These are phyloP conservation scores for Neonectria hederae DNA, from an alignment of 2,329 filamentous ascomycete genomes.

Conservation along the genomic window DNA sequence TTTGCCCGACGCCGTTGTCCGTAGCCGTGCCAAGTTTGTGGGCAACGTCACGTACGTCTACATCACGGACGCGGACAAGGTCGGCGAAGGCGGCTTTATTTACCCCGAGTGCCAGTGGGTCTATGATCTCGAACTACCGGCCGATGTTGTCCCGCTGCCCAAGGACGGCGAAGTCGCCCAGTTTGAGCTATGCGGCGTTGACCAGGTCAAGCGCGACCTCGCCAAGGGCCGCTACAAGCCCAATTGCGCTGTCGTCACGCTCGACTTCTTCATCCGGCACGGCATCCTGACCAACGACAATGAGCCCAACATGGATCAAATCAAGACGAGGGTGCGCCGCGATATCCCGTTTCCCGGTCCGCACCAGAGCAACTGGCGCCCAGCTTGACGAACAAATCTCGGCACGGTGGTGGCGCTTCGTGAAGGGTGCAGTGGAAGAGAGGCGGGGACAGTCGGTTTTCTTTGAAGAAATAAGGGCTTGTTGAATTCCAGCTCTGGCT, in stretches of 20 bases:
- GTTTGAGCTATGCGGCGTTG: constrained; percentile 80
- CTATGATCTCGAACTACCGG: constrained; percentile 84
- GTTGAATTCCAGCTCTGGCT: constrained; percentile 22
- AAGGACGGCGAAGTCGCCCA: constrained; percentile 90
- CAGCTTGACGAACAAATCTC: constrained; percentile 14
- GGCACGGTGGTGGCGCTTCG: not conserved
- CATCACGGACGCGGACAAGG: constrained; percentile 77
- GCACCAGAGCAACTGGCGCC: constrained; percentile 54
- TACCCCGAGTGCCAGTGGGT: constrained; percentile 94
- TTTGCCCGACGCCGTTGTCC: constrained; percentile 75
- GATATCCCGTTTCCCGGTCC: constrained; percentile 81
- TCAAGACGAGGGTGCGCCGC: constrained; percentile 79
- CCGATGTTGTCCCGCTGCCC: constrained; percentile 74
- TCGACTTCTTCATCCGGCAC: constrained; percentile 92
- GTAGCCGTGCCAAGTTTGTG: constrained; percentile 63
- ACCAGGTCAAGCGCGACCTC: constrained; percentile 78
- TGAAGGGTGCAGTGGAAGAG: not conserved
- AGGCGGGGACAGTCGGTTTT: not conserved
- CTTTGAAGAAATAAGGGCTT: constrained; percentile 7
- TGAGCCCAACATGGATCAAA: constrained; percentile 81
- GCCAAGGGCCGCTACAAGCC: constrained; percentile 85
- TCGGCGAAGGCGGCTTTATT: constrained; percentile 82
- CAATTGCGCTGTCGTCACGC: constrained; percentile 84
- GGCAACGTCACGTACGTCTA: constrained; percentile 88
- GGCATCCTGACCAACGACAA: constrained; percentile 81